Percentiles rank a stretch among this genome's conserved stretches.
These are phyloP conservation scores for Aspergillus pseudonomiae DNA, from an alignment of 2,329 filamentous ascomycete genomes.

Conservation along the genomic window DNA sequence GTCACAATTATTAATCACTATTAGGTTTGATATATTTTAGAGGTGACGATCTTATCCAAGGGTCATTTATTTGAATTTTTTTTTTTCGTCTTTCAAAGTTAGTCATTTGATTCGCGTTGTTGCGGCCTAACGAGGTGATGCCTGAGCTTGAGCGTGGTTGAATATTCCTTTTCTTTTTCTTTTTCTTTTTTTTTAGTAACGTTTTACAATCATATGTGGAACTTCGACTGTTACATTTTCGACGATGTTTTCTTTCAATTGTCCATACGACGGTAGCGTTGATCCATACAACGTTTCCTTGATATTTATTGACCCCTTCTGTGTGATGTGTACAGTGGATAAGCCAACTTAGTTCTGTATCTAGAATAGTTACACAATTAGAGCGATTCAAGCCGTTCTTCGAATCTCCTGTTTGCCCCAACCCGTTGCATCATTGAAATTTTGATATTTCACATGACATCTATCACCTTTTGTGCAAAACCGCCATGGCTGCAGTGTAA, in stretches of 20 bases:
- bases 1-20: constrained; percentile 38
- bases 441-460: background rate
- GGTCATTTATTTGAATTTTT: background rate
- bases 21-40: background rate
- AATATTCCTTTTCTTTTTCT: constrained; percentile 12
- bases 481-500: constrained; percentile 2
- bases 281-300: background rate
- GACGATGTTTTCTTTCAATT: background rate
- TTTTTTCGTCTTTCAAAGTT: constrained; percentile 12
- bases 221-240: background rate
- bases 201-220: background rate
- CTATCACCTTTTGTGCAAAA: background rate
- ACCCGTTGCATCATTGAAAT: background rate
- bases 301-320: background rate
- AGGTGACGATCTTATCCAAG: background rate
- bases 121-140: constrained; percentile 2
- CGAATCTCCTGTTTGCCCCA: background rate
- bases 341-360: background rate
- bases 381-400: background rate
- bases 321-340: constrained; percentile 5
- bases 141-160: constrained; percentile 6
- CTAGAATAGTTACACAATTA: background rate
- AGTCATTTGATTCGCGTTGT: background rate
- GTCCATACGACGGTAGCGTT: background rate
- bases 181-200: background rate